Base-by-base conservation (phyloP, 176 grass and related monocot species). In the Leersia perrieri region DNA sequence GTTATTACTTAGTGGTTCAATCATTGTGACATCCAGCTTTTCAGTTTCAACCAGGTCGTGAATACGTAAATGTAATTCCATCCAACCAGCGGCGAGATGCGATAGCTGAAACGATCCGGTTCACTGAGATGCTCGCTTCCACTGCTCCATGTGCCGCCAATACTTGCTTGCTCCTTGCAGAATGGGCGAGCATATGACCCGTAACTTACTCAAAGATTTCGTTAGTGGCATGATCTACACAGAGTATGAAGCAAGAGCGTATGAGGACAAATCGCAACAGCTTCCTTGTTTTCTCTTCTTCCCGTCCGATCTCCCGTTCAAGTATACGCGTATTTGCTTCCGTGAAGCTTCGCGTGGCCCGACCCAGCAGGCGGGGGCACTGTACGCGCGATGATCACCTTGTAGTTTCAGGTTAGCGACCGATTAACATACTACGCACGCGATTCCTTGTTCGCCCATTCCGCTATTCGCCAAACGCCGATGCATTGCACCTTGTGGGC, bases 111-210 rank as follows among this genome's bases (percentile, higher is more conserved):
- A 66, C 18, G 2, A 66, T 64, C 26, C 11, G 11, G 57, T 35
- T 13, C 16, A 74, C 1, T 11, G 29, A 9, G 5, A 60, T 31
- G 27, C 9, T 26, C 23, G 14, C 10, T 65, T 32, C 35, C 41
- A 15, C n/a, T 79, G 63, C 63, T 53, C 76, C 63, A 57, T 58
- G 65, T 58, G 44, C 64, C n/a, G n/a, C 77, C 42, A 28, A 68
- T 55, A 39, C 64, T 18, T 36, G 0, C 27, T 7, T 68, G 63
- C 42, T 36, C 63, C 41, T 11, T 68, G 20, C 6, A 40, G 11
- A 53, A 41, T 5, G 42, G 62, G 49, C n/a, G 61, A 39, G 16
- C 73, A 60, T 23, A 33, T n/a, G 61, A n/a, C 20, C 38, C 61
- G 27, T 78, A n/a, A 18, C 29, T 13, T 25, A 11, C 2, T 36